Evolutionary conservation across 495 filamentous ascomycete species (phyloP), one percentile per base, ranked within the genome.

Genomic region (Xylaria telfairii): DNA sequence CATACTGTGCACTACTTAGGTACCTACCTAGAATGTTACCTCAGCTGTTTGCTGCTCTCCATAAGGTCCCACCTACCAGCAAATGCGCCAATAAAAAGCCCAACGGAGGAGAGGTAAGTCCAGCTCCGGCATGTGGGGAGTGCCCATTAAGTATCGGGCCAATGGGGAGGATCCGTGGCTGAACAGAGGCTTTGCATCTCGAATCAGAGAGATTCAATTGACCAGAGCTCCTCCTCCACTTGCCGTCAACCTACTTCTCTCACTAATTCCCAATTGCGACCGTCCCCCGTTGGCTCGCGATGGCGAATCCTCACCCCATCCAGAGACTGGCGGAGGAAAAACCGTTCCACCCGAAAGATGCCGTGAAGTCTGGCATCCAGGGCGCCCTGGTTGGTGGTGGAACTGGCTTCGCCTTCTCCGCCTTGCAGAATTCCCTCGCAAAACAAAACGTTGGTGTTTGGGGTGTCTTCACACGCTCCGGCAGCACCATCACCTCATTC

Each of bases 361-460:
- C 95, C 70, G 81, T 98, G 71, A 79, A 82, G 63, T 83, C 85
- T 47, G 86, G 91, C 34, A 78, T 93, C 77, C 88, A 88, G 74
- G 87, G 89, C 64, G 90, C 88, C 46, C 70, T 88, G 70, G 78
- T 93, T 69, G 88, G 87, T 64, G 92, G 90, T 77, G 81, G 83
- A 54, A 87, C 87, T 53, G 96, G 96, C 72, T 79, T 91, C 51
- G 83, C 92, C 77, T 76, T 90, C 64, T 90, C 95, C 6, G 92
- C 92, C 37, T 84, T 95, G 62, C 93, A 94, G 83, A 97, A 96
- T 81, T 91, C 94, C 39, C 87, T 98, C 66, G 84, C 88, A 21
- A 93, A 88, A 81, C 87, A 87, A 73, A 96, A 97, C 79, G 85
- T 96, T 64, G 91, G 93, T 56, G 86, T 88, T 26, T 88, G 87